Evolutionary conservation across 148 eudicot genomes (phyloP), one percentile per base, ranked within the genome.

Genomic region (Gaultheria prostrata): DNA sequence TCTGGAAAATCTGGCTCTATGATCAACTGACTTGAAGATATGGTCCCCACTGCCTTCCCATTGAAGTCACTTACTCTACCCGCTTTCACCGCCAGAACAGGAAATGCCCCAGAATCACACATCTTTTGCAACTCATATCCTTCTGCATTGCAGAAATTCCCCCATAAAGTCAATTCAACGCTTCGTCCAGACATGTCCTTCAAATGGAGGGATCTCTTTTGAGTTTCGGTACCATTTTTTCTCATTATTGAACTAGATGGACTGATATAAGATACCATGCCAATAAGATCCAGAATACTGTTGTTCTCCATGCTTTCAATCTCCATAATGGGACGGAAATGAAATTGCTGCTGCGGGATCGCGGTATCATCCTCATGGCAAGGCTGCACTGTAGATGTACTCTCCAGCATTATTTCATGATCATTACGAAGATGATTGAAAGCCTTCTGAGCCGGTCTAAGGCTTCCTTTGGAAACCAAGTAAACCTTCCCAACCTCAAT

Each of bases 1-100:
- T 95, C 99, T 0, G 96, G 95, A 71, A 90, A 86, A 90, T 97
- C 98, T 76, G 99, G 99, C 71, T 95, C 96, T 85, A 97, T 95
- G 72, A 89, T 84, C 75, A 97, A 81, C 89, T 91, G 94, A 77
- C 90, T 93, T 1, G 85, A 71, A 53, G 93, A 84, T 85, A 97
- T 84, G 49, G 98, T 93, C 77, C 99, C 99, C 56, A 97, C 84
- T 6, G 86, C 78, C 87, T 95, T 97, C 45, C 98, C 99, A 77
- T 91, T 97, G 83, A 92, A 97, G 8, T 97, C 98, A 83, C 50
- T 90, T 9, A 97, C 93, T 82, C 92, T 90, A 71, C 84, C 94
- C 82, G 96, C 77, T 89, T 97, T 97, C 79, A 95, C 84, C 15
- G 96, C 98, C 89, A 97, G 69, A 88, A 97, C 93, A 82, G 99